A percentile compares a stretch with the other conserved stretches of the same genome.
These are phyloP conservation scores for Coemansia sp. DNA, from an alignment of 192 early-diverging fungal genomes.

Conservation along the genomic window DNA sequence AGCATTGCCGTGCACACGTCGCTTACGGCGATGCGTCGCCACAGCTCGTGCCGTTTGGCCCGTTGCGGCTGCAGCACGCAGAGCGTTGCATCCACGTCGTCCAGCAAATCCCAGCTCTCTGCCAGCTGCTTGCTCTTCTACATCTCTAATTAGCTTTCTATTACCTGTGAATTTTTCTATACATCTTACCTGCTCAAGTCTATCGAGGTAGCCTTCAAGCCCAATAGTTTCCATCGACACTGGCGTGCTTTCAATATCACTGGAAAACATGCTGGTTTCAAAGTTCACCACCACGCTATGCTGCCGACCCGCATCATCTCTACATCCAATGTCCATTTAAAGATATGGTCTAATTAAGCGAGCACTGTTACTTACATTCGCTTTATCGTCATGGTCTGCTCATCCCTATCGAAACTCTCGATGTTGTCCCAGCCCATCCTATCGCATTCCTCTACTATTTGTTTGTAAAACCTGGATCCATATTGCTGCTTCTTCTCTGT, in stretches of 20 bases:
- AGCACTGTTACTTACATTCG: conserved; percentile 15
- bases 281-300: conserved; percentile 34
- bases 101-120: conserved; percentile 29
- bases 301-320: conserved; percentile 19
- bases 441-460: conserved; percentile 36
- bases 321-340: conserved; percentile 4
- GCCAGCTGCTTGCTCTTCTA: conserved; percentile 25
- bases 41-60: conserved; percentile 31
- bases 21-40: conserved; percentile 33
- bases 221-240: conserved; percentile 17
- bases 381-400: conserved; percentile 16
- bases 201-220: conserved; percentile 18
- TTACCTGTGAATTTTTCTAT: no score
- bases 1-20: conserved; percentile 24
- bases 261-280: conserved; percentile 20
- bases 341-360: not conserved
- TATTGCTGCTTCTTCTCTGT: not conserved
- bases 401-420: conserved; percentile 25
- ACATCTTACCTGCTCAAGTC: conserved; percentile 20
- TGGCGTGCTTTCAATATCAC: conserved; percentile 18
- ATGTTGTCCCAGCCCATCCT: conserved; percentile 28
- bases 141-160: not conserved
- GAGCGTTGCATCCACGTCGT: conserved; percentile 29
- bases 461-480: conserved; percentile 25
- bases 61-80: conserved; percentile 39